A percentile compares a stretch with the other conserved stretches of the same genome.
These are phyloP conservation scores for Blastocystis sp. DNA, from an alignment of 352 stramenopile genomes.

Conservation along the genomic window DNA sequence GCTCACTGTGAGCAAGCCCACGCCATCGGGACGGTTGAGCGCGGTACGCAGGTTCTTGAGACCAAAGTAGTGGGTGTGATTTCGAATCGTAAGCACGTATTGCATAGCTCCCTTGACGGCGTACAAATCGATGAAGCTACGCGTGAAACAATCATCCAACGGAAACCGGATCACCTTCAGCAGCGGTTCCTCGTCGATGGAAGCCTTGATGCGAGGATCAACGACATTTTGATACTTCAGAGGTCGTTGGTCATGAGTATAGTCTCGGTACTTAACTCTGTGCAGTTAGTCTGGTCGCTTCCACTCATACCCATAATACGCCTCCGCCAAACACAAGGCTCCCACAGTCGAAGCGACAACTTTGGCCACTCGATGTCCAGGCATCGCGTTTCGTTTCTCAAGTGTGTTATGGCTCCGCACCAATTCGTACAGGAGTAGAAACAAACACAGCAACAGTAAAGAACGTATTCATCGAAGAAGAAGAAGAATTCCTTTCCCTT, in stretches of 20 bases:
- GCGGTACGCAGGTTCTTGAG: background rate
- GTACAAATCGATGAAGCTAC: slow-evolving; percentile 23
- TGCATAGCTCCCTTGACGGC: slow-evolving; percentile 27
- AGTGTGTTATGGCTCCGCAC: background rate
- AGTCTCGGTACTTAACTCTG: slow-evolving; percentile 20
- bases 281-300: background rate
- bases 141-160: background rate
- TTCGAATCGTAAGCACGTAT: slow-evolving; percentile 11
- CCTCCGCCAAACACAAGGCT: background rate
- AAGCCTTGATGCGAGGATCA: slow-evolving; percentile 34
- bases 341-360: background rate
- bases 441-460: background rate
- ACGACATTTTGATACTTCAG: background rate
- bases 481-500: slow-evolving; percentile 6
- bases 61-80: slow-evolving; percentile 40
- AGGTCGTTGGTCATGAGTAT: background rate
- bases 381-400: background rate
- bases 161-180: background rate
- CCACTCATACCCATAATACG: slow-evolving; percentile 8
- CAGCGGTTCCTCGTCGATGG: background rate
- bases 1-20: slow-evolving; percentile 24
- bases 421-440: background rate
- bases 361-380: background rate
- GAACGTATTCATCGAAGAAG: slow-evolving; percentile 36
- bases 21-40: background rate